phyloP scores from a whole-genome alignment of 1,139 yeast species.

The Blastobotrys ciferrii region DNA sequence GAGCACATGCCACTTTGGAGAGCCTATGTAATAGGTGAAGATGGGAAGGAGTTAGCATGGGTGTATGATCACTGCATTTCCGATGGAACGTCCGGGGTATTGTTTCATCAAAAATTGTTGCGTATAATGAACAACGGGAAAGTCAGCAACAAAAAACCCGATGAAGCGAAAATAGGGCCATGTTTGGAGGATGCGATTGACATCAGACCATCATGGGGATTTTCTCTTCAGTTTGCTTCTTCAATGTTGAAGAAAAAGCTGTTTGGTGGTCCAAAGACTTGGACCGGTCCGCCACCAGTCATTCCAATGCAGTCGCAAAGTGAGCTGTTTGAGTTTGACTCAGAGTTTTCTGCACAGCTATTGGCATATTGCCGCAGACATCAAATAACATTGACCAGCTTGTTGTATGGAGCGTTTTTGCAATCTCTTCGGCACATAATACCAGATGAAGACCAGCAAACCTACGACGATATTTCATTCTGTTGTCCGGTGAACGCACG shows the following conservation, averaged over 20 bases:
- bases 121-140: constrained; percentile 11
- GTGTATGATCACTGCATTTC: constrained; percentile 24
- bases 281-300: constrained; percentile 15
- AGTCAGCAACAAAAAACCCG: neutral
- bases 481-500: constrained; percentile 24
- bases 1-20: constrained; percentile 24
- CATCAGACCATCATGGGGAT: constrained; percentile 20
- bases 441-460: constrained; percentile 11
- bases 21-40: constrained; percentile 19
- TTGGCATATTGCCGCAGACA: constrained; percentile 13
- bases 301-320: constrained; percentile 20
- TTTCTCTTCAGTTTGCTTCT: neutral
- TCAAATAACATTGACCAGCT: constrained; percentile 11
- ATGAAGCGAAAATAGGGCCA: neutral
- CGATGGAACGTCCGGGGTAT: constrained; percentile 27
- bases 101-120: constrained; percentile 23
- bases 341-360: constrained; percentile 12
- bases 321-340: constrained; percentile 16
- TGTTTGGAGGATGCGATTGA: constrained; percentile 19
- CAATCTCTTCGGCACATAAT: constrained; percentile 9
- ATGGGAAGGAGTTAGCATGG: constrained; percentile 19
- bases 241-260: neutral
- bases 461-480: constrained; percentile 14
- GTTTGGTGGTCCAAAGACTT: neutral
- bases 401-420: constrained; percentile 14